Percentiles rank a stretch among this genome's conserved stretches.
These are phyloP conservation scores for Phlyctochytrium bullatum DNA, from an alignment of 192 early-diverging fungal genomes.

Conservation along the genomic window DNA sequence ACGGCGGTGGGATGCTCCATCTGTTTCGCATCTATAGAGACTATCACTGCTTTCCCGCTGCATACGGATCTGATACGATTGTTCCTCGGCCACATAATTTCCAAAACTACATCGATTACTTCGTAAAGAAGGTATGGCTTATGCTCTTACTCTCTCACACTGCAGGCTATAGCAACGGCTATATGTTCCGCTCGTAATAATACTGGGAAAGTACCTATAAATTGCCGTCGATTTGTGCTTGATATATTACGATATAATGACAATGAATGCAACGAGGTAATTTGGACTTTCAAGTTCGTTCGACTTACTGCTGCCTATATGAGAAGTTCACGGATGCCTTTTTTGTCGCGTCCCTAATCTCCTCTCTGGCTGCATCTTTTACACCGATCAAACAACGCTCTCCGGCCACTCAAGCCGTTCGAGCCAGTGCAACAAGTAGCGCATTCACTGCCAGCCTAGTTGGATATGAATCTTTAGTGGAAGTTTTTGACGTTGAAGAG, in stretches of 20 bases:
- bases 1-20: neutral
- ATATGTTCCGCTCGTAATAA: constrained; percentile 68
- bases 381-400: constrained; percentile 41
- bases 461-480: too few species aligned
- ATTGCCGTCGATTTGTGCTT: constrained; percentile 66
- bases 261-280: constrained; percentile 79
- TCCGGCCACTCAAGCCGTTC: too few species aligned
- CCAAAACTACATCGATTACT: constrained; percentile 83
- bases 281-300: too few species aligned
- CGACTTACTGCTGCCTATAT: too few species aligned
- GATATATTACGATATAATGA: constrained; percentile 88
- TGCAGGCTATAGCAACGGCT: constrained; percentile 45
- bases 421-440: too few species aligned
- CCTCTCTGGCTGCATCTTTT: constrained; percentile 63
- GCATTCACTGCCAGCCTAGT: too few species aligned
- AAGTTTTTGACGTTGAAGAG: constrained; percentile 6
- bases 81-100: constrained; percentile 76
- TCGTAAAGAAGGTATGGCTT: constrained; percentile 77
- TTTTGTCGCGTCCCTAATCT: constrained; percentile 74
- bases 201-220: constrained; percentile 58
- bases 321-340: constrained; percentile 78
- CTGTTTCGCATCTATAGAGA: constrained; percentile 66
- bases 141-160: constrained; percentile 8
- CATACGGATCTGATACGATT: constrained; percentile 32
- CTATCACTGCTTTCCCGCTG: constrained; percentile 56